Conservation (phyloP, 148 eudicot genomes). For the Fagopyrum esculentum region DNA sequence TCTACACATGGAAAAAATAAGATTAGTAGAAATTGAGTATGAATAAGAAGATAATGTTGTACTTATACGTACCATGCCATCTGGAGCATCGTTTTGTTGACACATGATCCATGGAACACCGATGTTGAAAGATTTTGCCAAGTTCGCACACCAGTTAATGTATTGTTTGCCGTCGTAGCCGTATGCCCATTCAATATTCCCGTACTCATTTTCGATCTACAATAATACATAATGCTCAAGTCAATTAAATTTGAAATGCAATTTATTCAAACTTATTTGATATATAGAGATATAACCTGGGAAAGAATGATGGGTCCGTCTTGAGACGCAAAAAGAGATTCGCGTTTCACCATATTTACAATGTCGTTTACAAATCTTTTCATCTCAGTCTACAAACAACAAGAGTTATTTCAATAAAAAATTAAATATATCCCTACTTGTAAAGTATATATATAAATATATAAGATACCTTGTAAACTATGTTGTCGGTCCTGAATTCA, state of each 20-base stretch:
- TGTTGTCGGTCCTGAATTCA: slow-evolving; percentile 32
- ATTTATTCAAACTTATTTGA: too few species aligned
- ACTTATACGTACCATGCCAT: slow-evolving; percentile 25
- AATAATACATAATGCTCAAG: neutral
- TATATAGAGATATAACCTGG: slow-evolving; percentile 23
- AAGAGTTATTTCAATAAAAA: neutral
- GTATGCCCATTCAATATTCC: slow-evolving; percentile 25
- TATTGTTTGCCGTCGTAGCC: slow-evolving; percentile 39
- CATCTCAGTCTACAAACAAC: slow-evolving; percentile 42
- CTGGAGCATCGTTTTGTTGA: slow-evolving; percentile 39
- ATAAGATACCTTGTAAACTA: slow-evolving; percentile 27
- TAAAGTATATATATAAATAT: neutral
- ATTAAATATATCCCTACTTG: neutral
- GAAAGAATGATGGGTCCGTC: slow-evolving; percentile 58
- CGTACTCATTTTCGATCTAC: slow-evolving; percentile 58
- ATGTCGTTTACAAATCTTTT: slow-evolving; percentile 37
- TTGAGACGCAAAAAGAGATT: slow-evolving; percentile 46
- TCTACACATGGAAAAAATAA: slow-evolving; percentile 17
- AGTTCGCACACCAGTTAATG: slow-evolving; percentile 38
- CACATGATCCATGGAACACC: slow-evolving; percentile 61
- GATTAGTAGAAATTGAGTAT: neutral
- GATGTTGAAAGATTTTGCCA: slow-evolving; percentile 31
- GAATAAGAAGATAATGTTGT: neutral
- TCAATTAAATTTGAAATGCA: neutral
- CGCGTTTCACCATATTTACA: slow-evolving; percentile 37